These are phyloP conservation scores for Melampsora abietis-canadensis DNA, from an alignment of 1,284 basidiomycete species.

Conservation along the genomic window DNA sequence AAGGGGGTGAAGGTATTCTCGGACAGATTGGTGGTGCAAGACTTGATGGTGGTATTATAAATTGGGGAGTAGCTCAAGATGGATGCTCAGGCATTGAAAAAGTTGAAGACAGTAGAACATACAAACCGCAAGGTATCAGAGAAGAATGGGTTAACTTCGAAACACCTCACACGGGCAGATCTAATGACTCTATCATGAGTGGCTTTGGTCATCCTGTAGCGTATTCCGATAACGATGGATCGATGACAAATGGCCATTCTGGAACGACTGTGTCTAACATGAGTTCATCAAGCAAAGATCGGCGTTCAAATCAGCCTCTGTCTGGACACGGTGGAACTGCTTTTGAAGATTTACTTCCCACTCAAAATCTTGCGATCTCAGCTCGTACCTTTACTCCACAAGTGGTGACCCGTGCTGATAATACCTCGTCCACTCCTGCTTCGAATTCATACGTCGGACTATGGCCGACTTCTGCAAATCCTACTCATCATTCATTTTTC, in stretches of 20 bases:
- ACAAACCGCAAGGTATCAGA: neutral
- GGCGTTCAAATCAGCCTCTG: neutral
- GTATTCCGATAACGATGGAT: neutral
- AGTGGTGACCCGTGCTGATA: neutral
- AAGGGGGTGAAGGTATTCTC: neutral
- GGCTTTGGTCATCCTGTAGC: neutral
- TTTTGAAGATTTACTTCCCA: neutral
- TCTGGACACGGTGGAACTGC: neutral
- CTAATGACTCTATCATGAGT: neutral
- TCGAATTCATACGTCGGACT: neutral
- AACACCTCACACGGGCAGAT: neutral
- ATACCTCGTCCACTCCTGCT: neutral
- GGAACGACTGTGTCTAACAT: neutral
- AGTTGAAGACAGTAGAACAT: neutral
- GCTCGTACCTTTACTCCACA: neutral
- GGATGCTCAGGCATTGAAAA: neutral
- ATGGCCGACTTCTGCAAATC: neutral
- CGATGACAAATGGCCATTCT: neutral
- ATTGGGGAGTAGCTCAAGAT: constrained; percentile 4
- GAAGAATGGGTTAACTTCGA: neutral
- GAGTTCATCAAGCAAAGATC: neutral
- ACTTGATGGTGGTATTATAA: neutral
- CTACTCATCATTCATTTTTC: neutral
- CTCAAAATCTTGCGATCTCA: neutral
- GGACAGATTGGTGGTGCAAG: neutral